Percentiles rank a stretch among this genome's conserved stretches.
phyloP scores from a whole-genome alignment of 192 early-diverging fungal genomes.

The Backusella psychrophila region DNA sequence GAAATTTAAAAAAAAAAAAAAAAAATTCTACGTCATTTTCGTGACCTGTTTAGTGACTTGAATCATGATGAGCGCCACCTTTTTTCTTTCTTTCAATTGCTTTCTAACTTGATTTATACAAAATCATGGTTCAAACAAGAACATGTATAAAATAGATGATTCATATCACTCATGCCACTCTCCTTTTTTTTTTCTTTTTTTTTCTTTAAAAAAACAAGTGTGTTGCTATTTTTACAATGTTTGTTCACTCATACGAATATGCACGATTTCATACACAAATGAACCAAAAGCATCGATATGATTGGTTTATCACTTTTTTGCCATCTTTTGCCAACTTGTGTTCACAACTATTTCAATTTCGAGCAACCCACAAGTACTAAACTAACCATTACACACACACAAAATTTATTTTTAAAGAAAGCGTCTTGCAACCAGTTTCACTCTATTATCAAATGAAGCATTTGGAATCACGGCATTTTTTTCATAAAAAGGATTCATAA shows the following conservation, averaged over 20 bases:
- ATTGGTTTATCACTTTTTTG: neutral
- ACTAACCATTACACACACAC: neutral
- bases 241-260: neutral
- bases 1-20: no score
- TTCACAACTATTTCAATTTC: neutral
- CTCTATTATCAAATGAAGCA: constrained; percentile 76
- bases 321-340: neutral
- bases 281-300: neutral
- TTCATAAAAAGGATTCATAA: constrained; percentile 92
- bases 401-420: constrained; percentile 53
- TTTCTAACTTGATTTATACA: no score
- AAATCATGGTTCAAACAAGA: no score
- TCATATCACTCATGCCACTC: no score
- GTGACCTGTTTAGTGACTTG: neutral
- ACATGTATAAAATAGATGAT: no score
- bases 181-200: no score
- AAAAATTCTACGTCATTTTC: neutral
- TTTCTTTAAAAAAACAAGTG: no score
- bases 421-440: constrained; percentile 70
- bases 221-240: neutral
- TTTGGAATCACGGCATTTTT: constrained; percentile 79
- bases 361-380: neutral
- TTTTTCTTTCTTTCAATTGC: neutral
- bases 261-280: neutral
- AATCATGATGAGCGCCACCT: neutral